phyloP scores from a whole-genome alignment of 2,329 filamentous ascomycete genomes.

The Colletotrichum theobromicola region DNA sequence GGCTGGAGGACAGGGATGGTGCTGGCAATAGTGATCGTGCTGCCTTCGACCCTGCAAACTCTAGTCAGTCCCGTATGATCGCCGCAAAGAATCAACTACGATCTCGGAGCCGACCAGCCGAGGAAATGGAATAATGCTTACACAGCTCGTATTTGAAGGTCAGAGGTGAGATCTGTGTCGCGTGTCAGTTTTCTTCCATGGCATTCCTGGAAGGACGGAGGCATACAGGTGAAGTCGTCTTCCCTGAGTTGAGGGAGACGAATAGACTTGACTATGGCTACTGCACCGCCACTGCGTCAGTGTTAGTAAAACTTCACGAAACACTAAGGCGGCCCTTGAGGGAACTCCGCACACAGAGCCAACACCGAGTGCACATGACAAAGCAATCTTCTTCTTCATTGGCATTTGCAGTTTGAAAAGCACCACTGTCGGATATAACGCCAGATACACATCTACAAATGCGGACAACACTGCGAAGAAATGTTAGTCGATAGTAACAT shows the following conservation, averaged over 20 bases:
- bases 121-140: constrained; percentile 25
- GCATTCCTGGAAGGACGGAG: neutral
- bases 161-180: constrained; percentile 36
- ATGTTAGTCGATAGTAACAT: neutral
- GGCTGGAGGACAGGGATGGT: constrained; percentile 40
- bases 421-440: constrained; percentile 43
- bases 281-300: constrained; percentile 15
- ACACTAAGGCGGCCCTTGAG: neutral
- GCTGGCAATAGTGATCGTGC: constrained; percentile 37
- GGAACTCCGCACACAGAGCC: constrained; percentile 35
- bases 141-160: constrained; percentile 50
- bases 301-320: neutral
- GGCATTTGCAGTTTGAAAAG: constrained; percentile 41
- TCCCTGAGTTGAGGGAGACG: constrained; percentile 32
- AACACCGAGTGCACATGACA: constrained; percentile 41
- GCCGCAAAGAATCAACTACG: neutral
- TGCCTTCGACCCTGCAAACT: constrained; percentile 33
- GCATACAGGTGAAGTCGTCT: constrained; percentile 27
- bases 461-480: constrained; percentile 33
- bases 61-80: neutral
- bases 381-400: constrained; percentile 44
- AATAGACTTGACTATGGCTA: constrained; percentile 38
- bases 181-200: neutral
- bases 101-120: neutral
- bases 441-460: constrained; percentile 45